A percentile compares a stretch with the other conserved stretches of the same genome.
phyloP scores from a whole-genome alignment of 495 filamentous ascomycete genomes.

The Chaetomium fimeti region DNA sequence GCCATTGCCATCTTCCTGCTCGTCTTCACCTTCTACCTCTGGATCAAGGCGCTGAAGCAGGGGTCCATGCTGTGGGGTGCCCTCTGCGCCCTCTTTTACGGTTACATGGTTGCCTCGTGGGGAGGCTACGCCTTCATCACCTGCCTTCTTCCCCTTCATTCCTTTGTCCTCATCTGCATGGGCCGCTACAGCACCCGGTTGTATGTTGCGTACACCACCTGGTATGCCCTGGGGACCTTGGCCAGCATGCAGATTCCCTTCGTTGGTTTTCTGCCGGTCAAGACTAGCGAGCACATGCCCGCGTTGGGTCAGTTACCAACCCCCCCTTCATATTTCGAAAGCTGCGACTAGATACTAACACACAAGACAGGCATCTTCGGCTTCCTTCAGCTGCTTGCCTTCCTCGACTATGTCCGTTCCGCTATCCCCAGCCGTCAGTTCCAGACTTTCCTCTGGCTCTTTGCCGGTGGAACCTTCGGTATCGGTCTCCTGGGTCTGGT shows the following conservation, averaged over 20 bases:
- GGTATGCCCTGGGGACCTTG: conserved; percentile 95
- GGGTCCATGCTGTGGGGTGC: conserved; percentile 96
- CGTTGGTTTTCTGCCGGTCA: conserved; percentile 93
- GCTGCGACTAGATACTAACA: not conserved
- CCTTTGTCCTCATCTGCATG: conserved; percentile 95
- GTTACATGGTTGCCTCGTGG: conserved; percentile 99
- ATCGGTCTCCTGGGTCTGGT: conserved; percentile 66
- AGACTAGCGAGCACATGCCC: conserved; percentile 98
- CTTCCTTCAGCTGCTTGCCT: conserved; percentile 88
- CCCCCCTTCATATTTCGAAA: not conserved
- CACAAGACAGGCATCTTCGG: conserved; percentile 77
- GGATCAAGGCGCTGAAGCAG: conserved; percentile 97
- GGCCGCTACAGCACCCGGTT: conserved; percentile 89
- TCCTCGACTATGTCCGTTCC: conserved; percentile 84
- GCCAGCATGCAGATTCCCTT: conserved; percentile 99
- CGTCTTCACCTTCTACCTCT: conserved; percentile 97
- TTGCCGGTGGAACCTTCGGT: conserved; percentile 66
- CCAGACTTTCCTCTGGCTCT: conserved; percentile 78
- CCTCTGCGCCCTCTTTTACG: conserved; percentile 93
- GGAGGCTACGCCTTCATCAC: conserved; percentile 99
- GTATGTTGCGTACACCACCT: conserved; percentile 95
- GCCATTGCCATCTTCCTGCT: conserved; percentile 98
- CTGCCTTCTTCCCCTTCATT: conserved; percentile 92
- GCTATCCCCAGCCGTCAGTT: conserved; percentile 91
- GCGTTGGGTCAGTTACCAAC: conserved; percentile 67